Evolutionary conservation across 352 stramenopile species (phyloP), one percentile per base, ranked within the genome.

Genomic region (Pythium pectinolyticum): DNA sequence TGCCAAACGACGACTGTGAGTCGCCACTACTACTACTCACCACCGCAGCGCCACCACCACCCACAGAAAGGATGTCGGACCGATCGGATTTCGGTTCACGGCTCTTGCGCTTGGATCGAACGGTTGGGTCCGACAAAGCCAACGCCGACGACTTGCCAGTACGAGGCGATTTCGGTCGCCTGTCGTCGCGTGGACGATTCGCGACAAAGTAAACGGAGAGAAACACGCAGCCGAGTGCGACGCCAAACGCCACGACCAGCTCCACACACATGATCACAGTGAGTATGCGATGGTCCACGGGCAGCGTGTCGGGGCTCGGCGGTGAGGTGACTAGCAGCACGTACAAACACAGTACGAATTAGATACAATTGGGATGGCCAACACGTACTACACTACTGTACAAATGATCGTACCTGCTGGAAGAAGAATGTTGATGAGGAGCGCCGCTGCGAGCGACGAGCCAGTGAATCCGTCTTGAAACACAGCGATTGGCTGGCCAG

Each of bases 121-220:
- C 6, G 19, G 24, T 68, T 15, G 47, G 51, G n/a, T n/a, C 22
- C 3, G 28, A 43, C 15, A 37, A 24, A 2, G 57, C 27, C 14
- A 45, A 40, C 3, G 47, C 24, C 14, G 46, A 22, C 19, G 40
- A 47, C 54, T 61, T 59, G 8, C n/a, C n/a, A n/a, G n/a, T n/a
- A n/a, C n/a, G n/a, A n/a, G n/a, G n/a, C n/a, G n/a, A n/a, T n/a
- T n/a, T n/a, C n/a, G n/a, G n/a, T n/a, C n/a, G n/a, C n/a, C n/a
- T n/a, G n/a, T n/a, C n/a, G n/a, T 86, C 75, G 19, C 78, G 82
- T 17, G 86, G 86, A 8, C 86, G 86, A 69, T 93, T 95, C 5
- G 75, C 86, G 30, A 95, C 84, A 67, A 95, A 95, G 63, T 95
- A 95, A 11, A 95, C 84, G 1, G 86, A 95, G 60, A 95, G 91